Base-by-base conservation (phyloP, 176 grass and related monocot species). In the Zea luxurians region DNA sequence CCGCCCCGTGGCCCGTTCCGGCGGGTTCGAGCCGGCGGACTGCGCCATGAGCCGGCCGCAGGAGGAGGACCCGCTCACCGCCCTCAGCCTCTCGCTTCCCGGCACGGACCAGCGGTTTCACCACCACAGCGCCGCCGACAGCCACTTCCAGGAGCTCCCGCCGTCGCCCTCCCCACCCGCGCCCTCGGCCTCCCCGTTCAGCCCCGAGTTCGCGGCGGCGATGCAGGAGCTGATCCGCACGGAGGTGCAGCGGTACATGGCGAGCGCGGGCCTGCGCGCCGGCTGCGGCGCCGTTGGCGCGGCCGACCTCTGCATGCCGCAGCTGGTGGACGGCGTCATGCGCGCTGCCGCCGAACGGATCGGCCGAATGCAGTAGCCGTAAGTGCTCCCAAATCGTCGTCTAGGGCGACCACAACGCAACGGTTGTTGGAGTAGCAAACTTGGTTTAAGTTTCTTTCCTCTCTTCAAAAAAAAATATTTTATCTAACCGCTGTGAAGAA, bases 161-260 rank as follows among this genome's bases (percentile, higher is more conserved):
- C 3, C 57, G 7, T 66, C 83, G 0, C 10, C 74, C 1, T 37
- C 67, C 0, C 42, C 82, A 0, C 58, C 77, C 1, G 12, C 73
- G 0, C 10, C 61, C 7, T 20, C 61, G 0, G 13, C 63, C 27
- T 70, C 72, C 66, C 64, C 71, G 43, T 80, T 87, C 80, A 78
- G 12, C 52, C 76, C 76, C 0, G 80, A 78, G 3, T 87, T 93
- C 73, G 42, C 78, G 10, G 61, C 83, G 3, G 79, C 82, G 79
- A 92, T 96, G 87, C 85, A 89, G 80, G 87, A 96, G 17, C 85
- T 96, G 87, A 92, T 96, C 50, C 90, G 83, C n/a, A 71, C 47
- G 3, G 94, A 97, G 63, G 94, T 97, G 73, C 77, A 64, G 64
- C 79, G 78, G 74, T 97, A 94, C 91, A 94, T 97, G 89, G 59